Percentiles rank a stretch among this genome's conserved stretches.
Evolutionary conservation across 2,329 filamentous ascomycete species (phyloP).

Genomic region (Alternaria gaisen): DNA sequence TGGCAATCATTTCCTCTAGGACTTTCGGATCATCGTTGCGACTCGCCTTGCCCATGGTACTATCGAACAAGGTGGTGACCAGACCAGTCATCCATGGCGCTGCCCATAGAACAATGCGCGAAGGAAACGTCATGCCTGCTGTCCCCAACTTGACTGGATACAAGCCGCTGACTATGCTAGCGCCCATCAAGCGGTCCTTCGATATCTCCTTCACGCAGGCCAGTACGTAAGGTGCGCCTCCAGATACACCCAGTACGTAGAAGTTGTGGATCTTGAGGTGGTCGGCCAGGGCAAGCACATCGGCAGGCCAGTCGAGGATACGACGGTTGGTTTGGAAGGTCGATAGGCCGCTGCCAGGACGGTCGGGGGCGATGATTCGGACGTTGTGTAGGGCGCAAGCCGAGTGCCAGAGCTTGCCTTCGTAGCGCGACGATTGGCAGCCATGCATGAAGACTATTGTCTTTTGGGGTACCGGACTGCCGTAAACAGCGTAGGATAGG

Average conservation of each 20-base stretch:
- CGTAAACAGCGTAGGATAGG: slow-evolving; percentile 58
- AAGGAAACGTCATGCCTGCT: slow-evolving; percentile 36
- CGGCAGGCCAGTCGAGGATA: slow-evolving; percentile 54
- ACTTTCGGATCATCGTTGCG: slow-evolving; percentile 35
- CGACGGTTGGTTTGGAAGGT: slow-evolving; percentile 50
- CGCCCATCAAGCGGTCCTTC: slow-evolving; percentile 34
- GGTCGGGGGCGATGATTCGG: slow-evolving; percentile 55
- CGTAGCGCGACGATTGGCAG: slow-evolving; percentile 55
- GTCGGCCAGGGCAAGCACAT: slow-evolving; percentile 53
- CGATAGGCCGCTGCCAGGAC: slow-evolving; percentile 56
- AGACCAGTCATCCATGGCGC: slow-evolving; percentile 38
- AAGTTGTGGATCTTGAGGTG: slow-evolving; percentile 54
- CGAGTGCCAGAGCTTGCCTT: slow-evolving; percentile 49
- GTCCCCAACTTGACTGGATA: slow-evolving; percentile 39
- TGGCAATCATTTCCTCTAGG: slow-evolving; percentile 36
- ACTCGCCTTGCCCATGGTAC: slow-evolving; percentile 37
- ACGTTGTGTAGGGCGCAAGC: slow-evolving; percentile 46
- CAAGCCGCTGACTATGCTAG: slow-evolving; percentile 35
- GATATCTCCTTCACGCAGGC: slow-evolving; percentile 56
- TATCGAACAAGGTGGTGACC: slow-evolving; percentile 31
- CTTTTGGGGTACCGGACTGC: slow-evolving; percentile 51
- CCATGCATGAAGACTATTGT: slow-evolving; percentile 57
- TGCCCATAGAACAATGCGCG: slow-evolving; percentile 35
- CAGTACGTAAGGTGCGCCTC: slow-evolving; percentile 59
- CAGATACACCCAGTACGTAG: slow-evolving; percentile 56